phyloP scores from a whole-genome alignment of 2,329 filamentous ascomycete species.

The Fusarium coicis region DNA sequence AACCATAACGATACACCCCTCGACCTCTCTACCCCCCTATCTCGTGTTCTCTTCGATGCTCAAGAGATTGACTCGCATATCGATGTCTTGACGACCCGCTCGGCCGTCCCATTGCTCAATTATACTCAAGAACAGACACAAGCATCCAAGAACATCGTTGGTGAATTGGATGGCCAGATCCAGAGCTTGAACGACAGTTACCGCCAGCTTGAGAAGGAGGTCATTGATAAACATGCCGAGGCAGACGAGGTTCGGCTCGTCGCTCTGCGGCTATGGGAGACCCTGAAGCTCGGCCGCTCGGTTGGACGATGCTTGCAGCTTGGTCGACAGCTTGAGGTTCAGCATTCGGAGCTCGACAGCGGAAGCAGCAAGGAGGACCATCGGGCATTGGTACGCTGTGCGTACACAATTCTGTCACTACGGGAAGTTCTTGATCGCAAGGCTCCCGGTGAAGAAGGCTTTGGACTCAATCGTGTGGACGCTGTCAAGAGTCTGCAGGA shows the following conservation, averaged over 20 bases:
- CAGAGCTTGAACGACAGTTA: slow-evolving; percentile 85
- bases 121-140: slow-evolving; percentile 80
- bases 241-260: slow-evolving; percentile 85
- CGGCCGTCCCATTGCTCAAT: slow-evolving; percentile 81
- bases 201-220: slow-evolving; percentile 84
- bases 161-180: slow-evolving; percentile 83
- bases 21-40: slow-evolving; percentile 93
- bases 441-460: slow-evolving; percentile 77
- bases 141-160: slow-evolving; percentile 77
- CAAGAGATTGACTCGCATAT: slow-evolving; percentile 98
- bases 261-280: slow-evolving; percentile 82
- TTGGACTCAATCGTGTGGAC: slow-evolving; percentile 78
- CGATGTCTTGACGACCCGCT: slow-evolving; percentile 85
- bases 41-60: slow-evolving; percentile 92
- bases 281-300: slow-evolving; percentile 78
- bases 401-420: slow-evolving; percentile 80
- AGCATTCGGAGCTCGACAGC: slow-evolving; percentile 71
- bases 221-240: slow-evolving; percentile 84
- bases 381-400: slow-evolving; percentile 81
- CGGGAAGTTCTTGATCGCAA: slow-evolving; percentile 76
- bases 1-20: slow-evolving; percentile 89
- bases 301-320: slow-evolving; percentile 84
- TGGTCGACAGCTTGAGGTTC: slow-evolving; percentile 87
- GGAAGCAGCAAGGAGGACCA: slow-evolving; percentile 73
- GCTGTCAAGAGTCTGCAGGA: slow-evolving; percentile 77